These are phyloP conservation scores for Leccinum sublutescens DNA, from an alignment of 768 basidiomycete genomes.

Conservation along the genomic window DNA sequence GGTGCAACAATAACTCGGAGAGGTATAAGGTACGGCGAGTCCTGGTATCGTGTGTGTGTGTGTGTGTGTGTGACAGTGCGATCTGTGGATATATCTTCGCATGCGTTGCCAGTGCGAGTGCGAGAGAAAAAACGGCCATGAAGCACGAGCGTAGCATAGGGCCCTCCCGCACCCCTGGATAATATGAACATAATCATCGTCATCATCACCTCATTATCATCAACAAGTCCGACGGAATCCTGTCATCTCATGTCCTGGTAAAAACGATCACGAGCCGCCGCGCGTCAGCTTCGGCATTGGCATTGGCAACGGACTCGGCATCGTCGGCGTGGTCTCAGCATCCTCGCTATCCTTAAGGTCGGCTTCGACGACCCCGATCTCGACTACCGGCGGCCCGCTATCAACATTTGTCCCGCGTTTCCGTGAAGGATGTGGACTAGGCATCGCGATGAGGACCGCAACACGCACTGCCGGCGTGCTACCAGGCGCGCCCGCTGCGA, in stretches of 20 bases:
- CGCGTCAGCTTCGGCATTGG: neutral
- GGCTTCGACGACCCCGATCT: conserved; percentile 32
- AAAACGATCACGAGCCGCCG: neutral
- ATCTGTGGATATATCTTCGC: neutral
- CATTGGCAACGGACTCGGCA: neutral
- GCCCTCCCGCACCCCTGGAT: neutral
- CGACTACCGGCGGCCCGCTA: conserved; percentile 31
- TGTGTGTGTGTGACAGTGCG: neutral
- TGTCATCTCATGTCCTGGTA: neutral
- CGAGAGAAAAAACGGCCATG: neutral
- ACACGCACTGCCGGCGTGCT: conserved; percentile 33
- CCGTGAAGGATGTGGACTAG: conserved; percentile 11
- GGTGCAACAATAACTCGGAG: neutral
- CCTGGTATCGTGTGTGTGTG: neutral
- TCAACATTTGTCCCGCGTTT: conserved; percentile 16
- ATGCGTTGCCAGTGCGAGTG: neutral
- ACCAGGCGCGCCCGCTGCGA: neutral
- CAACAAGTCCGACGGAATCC: neutral
- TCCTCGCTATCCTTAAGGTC: conserved; percentile 7
- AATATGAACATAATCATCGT: neutral
- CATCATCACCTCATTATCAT: neutral
- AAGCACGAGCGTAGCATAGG: neutral
- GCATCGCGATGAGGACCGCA: conserved; percentile 48
- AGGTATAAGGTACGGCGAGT: neutral
- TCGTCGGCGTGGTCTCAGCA: neutral